Conservation (phyloP, 176 grass and related monocot species). For the Neostapfia colusana region DNA sequence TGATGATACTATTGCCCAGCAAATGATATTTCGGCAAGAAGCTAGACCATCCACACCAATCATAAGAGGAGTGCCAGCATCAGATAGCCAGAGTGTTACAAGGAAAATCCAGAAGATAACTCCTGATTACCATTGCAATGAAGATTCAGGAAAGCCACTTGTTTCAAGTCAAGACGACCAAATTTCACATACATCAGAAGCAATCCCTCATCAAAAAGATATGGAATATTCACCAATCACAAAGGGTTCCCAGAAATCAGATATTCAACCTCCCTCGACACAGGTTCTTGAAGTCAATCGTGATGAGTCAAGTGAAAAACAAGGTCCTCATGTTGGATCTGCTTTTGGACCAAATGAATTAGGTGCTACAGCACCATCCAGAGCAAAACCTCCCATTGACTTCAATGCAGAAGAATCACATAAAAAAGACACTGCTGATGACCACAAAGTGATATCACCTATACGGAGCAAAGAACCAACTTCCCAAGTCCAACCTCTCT, state of each 20-base stretch:
- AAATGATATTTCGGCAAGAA: constrained; percentile 20
- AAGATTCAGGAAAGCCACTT: constrained; percentile 6
- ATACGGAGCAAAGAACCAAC: constrained; percentile 6
- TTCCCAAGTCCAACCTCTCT: constrained; percentile 27
- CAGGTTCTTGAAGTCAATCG: constrained; percentile 14
- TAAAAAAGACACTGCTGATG: constrained; percentile 27
- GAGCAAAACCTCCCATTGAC: background rate
- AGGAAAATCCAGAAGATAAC: constrained; percentile 25
- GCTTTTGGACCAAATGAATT: constrained; percentile 11
- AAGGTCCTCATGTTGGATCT: constrained; percentile 3
- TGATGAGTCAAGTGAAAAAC: constrained; percentile 27
- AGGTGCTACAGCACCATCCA: background rate
- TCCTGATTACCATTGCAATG: background rate
- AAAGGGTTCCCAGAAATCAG: background rate
- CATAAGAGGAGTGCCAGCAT: background rate
- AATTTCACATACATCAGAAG: constrained; percentile 8
- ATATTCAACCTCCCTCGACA: background rate
- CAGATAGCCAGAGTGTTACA: background rate
- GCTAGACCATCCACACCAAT: constrained; percentile 19
- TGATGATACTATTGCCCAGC: background rate
- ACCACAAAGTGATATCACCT: constrained; percentile 29
- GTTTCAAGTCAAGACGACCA: constrained; percentile 28
- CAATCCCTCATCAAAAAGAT: constrained; percentile 6
- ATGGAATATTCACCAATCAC: background rate
- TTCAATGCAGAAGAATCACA: constrained; percentile 7